Conservation (phyloP, 148 eudicot species). For the Euryodendron excelsum region DNA sequence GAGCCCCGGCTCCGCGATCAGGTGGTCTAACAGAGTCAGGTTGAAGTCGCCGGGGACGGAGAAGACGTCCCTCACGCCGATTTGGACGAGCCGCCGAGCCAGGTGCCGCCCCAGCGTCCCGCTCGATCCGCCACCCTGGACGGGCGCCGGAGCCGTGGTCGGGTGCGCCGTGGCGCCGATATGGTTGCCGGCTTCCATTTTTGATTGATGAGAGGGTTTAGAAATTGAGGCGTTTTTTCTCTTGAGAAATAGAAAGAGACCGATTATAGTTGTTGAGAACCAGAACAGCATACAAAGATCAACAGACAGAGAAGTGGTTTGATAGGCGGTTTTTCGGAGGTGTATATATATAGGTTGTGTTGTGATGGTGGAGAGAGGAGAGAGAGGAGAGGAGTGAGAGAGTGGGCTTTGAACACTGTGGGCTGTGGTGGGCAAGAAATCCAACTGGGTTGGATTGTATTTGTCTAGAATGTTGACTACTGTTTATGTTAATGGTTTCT, state of each 20-base stretch:
- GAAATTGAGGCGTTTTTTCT: not conserved
- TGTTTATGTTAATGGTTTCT: not conserved
- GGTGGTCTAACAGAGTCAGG: conserved; percentile 61
- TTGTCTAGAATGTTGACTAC: not conserved
- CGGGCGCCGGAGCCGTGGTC: not conserved
- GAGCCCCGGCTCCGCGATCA: conserved; percentile 55
- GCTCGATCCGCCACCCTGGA: conserved; percentile 8
- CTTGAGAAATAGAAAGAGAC: not conserved
- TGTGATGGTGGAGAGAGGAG: not conserved
- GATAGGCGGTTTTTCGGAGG: not conserved
- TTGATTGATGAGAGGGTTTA: not conserved
- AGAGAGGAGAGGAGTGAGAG: not conserved
- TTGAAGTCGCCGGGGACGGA: conserved; percentile 84
- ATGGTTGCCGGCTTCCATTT: conserved; percentile 1
- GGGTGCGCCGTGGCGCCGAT: not conserved
- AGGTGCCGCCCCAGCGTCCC: conserved; percentile 66
- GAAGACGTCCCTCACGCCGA: conserved; percentile 65
- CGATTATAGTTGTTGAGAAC: too few species aligned
- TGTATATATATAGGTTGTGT: not conserved
- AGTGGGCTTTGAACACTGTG: not conserved
- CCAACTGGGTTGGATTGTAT: conserved; percentile 4
- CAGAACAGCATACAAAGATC: not conserved
- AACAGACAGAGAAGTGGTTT: not conserved
- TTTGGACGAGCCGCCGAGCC: conserved; percentile 62
- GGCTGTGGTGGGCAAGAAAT: not conserved